Percentiles rank a stretch among this genome's conserved stretches.
Conservation (phyloP, 148 eudicot species). For the Camellia sinensis region DNA sequence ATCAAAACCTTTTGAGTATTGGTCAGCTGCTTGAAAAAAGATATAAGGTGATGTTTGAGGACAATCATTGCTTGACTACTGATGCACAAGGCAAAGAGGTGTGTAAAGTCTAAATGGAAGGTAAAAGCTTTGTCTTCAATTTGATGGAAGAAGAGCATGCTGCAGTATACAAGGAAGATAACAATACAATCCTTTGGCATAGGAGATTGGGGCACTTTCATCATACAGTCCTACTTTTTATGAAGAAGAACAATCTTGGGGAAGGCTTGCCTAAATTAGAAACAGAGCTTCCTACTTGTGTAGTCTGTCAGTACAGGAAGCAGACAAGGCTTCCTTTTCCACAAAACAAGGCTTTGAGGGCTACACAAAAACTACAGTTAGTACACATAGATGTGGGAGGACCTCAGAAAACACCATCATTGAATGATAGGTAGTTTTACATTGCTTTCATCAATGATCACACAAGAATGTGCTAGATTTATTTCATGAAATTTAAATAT, state of each 20-base stretch:
- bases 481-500: background rate
- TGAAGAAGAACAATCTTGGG: background rate
- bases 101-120: background rate
- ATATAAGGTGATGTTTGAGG: background rate
- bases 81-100: background rate
- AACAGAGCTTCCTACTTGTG: background rate
- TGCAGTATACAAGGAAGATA: background rate
- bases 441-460: background rate
- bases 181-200: background rate
- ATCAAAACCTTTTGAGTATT: constrained; percentile 17
- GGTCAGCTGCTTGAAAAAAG: background rate
- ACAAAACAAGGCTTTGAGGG: background rate
- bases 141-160: background rate
- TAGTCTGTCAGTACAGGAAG: background rate
- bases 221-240: background rate
- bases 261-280: background rate
- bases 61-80: background rate
- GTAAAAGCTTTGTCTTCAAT: background rate
- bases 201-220: background rate
- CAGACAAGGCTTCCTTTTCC: background rate
- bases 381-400: background rate
- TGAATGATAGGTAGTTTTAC: background rate
- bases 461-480: background rate
- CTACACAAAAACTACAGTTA: background rate
- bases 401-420: background rate